Base-by-base conservation (phyloP, 352 stramenopile genomes). In the Phytophthora sp. region DNA sequence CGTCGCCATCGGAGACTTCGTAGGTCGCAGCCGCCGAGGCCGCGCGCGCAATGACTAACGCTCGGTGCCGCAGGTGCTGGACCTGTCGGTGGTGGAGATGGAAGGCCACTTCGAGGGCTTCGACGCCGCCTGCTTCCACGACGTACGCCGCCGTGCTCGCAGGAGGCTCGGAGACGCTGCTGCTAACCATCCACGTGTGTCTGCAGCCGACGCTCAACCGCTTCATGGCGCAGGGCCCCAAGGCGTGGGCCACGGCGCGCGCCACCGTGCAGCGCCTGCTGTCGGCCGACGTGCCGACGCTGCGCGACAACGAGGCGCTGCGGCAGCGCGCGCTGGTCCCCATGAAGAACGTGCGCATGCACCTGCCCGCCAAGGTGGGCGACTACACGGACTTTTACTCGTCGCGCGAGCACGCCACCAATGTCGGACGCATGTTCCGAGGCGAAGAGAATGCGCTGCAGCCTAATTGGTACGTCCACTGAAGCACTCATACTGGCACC, bases 331-430 rank as follows among this genome's bases (percentile, higher is more conserved):
- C 89, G n/a, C 75, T 98, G 21, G 72, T 97, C 60, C 84, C 82
- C 24, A 78, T 96, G 52, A 39, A 77, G 9, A 83, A 84, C 28
- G 79, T 89, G 39, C 76, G 77, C 31, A 97, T 98, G 86, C 90
- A 98, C 59, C 70, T 99, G 13, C 97, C 97, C 15, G 90, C 92
- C 49, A 85, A 81, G 28, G 97, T 99, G 55, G 95, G 95, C 23
- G 96, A 99, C 76, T 99, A 99, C 79, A 99, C 97, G 20, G 97
- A 99, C 70, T 99, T 99, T 62, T 99, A 99, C 80, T 96, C 89
- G 56, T 98, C 89, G 24, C 82, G 94, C 15, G 95, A 99, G 72
- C 97, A 99, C 77, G 96, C 97, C 12, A 98, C 95, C 39, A 99
- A 99, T 72, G 85, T 97, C 24, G 92, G 92, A 43, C 84, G 94